Evolutionary conservation across 331 rosid species (phyloP), one percentile per base, ranked within the genome.

Genomic region (Acacia concinna): DNA sequence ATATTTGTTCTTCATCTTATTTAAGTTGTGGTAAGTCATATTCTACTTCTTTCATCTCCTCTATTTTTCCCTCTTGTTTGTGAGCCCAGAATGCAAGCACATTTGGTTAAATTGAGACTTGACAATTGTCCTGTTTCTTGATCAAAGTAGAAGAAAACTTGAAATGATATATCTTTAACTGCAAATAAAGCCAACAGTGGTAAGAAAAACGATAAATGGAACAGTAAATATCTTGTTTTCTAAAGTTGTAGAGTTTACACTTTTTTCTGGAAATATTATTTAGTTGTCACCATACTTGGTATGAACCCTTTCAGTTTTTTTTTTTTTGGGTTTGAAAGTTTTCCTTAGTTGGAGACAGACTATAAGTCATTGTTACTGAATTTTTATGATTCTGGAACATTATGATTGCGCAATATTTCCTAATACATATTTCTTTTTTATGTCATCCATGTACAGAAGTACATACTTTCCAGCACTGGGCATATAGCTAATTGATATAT

Each of bases 401-500:
- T 23, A 68, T 23, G 32, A 68, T 21, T 68, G 18, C 23, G 35
- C 51, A 5, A 0, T 68, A 10, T 23, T 67, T 40, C 7, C 4
- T 11, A n/a, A 27, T 70, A 8, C 8, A 46, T 3, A 1, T 7
- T 46, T 70, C 27, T 41, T 13, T 54, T 27, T 8, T 27, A 46
- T 44, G 57, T 46, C 27, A 27, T 28, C 8, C 57, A 70, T 44
- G 59, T 28, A 4, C 27, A 12, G 43, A 25, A 52, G 38, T 34
- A 25, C 32, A 54, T 28, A 32, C 35, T 57, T 76, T 44, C 17
- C n/a, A 54, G 57, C 35, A 8, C 21, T 44, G 20, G 47, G 68
- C 65, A 51, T 73, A 76, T 34, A 59, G 56, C 57, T 59, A 41
- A 44, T 38, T 62, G 63, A 38, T 51, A 51, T 51, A 59, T 25